Evolutionary conservation across 768 basidiomycete genomes (phyloP).

Genomic region (Suillus paluster): DNA sequence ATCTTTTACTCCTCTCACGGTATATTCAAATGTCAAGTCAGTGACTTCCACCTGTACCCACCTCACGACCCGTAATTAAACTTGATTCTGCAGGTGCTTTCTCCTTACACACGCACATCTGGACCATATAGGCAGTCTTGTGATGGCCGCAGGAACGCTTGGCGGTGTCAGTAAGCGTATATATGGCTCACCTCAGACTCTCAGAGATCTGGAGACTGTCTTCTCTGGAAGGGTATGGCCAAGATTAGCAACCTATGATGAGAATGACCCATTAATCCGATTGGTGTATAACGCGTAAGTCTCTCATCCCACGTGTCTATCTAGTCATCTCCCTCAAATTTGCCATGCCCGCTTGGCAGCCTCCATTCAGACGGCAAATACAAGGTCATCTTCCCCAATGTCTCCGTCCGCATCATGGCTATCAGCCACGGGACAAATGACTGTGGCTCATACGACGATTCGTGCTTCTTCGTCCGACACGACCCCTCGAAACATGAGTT

Average conservation of each 20-base stretch:
- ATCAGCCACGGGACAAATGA: constrained; percentile 72
- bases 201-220: constrained; percentile 69
- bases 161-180: constrained; percentile 65
- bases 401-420: constrained; percentile 70
- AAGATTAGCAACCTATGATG: constrained; percentile 75
- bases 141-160: constrained; percentile 83
- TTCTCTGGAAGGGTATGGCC: constrained; percentile 89
- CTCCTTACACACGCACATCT: constrained; percentile 89
- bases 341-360: constrained; percentile 26
- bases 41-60: constrained; percentile 6
- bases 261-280: constrained; percentile 59
- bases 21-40: constrained; percentile 41
- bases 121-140: constrained; percentile 85
- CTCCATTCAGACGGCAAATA: constrained; percentile 59
- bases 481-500: constrained; percentile 68
- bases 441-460: constrained; percentile 66
- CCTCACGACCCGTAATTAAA: neutral
- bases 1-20: constrained; percentile 24
- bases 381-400: constrained; percentile 50
- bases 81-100: constrained; percentile 56
- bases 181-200: constrained; percentile 59
- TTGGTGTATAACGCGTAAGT: constrained; percentile 70
- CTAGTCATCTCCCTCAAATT: constrained; percentile 14
- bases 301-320: constrained; percentile 11
- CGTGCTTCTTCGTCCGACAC: constrained; percentile 86